Evolutionary conservation across 306 rosid genomes (phyloP).

Genomic region (Quercus cerris): DNA sequence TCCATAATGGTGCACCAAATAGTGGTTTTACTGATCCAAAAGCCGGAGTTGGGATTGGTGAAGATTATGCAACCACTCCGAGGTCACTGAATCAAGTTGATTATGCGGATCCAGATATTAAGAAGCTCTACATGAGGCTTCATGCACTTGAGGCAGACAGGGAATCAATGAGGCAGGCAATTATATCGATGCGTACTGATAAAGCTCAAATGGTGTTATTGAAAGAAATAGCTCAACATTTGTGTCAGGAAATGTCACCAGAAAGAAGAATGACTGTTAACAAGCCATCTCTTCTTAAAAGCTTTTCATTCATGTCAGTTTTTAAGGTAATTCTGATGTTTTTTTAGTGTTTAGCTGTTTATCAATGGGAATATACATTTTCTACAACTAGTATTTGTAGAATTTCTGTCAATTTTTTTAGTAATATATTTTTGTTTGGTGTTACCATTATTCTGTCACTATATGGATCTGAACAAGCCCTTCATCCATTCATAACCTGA

Average conservation of each 20-base stretch:
- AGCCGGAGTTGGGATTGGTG: conserved; percentile 47
- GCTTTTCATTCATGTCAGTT: conserved; percentile 47
- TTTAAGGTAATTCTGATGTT: conserved; percentile 55
- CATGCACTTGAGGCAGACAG: conserved; percentile 98
- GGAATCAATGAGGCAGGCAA: conserved; percentile 96
- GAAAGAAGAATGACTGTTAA: conserved; percentile 43
- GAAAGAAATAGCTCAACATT: conserved; percentile 96
- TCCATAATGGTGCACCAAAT: conserved; percentile 54
- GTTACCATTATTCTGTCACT: too few species aligned
- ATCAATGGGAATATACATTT: neutral
- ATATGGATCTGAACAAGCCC: neutral
- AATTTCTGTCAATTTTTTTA: neutral
- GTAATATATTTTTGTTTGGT: neutral
- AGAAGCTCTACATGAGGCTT: conserved; percentile 90
- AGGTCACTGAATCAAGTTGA: conserved; percentile 45
- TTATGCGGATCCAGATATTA: conserved; percentile 68
- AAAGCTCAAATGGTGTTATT: conserved; percentile 86
- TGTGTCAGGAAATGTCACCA: conserved; percentile 75
- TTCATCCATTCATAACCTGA: neutral
- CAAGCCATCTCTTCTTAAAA: conserved; percentile 45
- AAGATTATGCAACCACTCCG: conserved; percentile 53
- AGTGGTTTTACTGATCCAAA: conserved; percentile 52
- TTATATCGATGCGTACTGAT: conserved; percentile 87
- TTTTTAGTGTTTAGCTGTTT: neutral
- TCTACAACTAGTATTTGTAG: neutral